phyloP scores from a whole-genome alignment of 805 yeast genomes.

The Metschnikowia bowlesiae region DNA sequence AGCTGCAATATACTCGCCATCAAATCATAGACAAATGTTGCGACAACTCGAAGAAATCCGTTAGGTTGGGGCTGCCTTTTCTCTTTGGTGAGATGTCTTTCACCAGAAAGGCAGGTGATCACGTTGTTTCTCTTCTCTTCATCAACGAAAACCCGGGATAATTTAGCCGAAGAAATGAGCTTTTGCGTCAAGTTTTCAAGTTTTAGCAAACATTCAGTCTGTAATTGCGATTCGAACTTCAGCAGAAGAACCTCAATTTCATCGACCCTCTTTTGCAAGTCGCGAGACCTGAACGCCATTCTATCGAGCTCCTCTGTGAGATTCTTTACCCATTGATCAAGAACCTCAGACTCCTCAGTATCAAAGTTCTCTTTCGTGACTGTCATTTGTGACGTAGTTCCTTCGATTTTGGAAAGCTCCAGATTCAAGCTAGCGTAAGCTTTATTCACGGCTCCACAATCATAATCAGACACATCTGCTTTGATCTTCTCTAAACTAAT shows the following conservation, averaged over 20 bases:
- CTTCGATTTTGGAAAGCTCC: slow-evolving; percentile 28
- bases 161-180: slow-evolving; percentile 28
- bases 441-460: not conserved
- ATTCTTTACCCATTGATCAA: slow-evolving; percentile 27
- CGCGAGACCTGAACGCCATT: slow-evolving; percentile 37
- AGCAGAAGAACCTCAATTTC: slow-evolving; percentile 36
- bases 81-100: slow-evolving; percentile 8
- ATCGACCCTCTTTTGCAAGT: slow-evolving; percentile 36
- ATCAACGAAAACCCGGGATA: slow-evolving; percentile 28
- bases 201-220: slow-evolving; percentile 25
- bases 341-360: slow-evolving; percentile 26
- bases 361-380: slow-evolving; percentile 22
- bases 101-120: slow-evolving; percentile 26
- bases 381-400: slow-evolving; percentile 24
- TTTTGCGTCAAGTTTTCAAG: slow-evolving; percentile 22
- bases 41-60: slow-evolving; percentile 1
- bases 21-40: slow-evolving; percentile 33
- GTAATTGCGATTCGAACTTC: slow-evolving; percentile 24
- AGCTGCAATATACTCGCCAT: slow-evolving; percentile 28
- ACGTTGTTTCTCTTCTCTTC: slow-evolving; percentile 25
- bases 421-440: slow-evolving; percentile 21
- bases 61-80: not conserved
- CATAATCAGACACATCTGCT: not conserved
- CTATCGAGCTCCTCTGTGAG: slow-evolving; percentile 35
- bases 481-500: slow-evolving; percentile 3